phyloP scores from a whole-genome alignment of 2,329 filamentous ascomycete genomes.

The Aspergillus costaricaensis region DNA sequence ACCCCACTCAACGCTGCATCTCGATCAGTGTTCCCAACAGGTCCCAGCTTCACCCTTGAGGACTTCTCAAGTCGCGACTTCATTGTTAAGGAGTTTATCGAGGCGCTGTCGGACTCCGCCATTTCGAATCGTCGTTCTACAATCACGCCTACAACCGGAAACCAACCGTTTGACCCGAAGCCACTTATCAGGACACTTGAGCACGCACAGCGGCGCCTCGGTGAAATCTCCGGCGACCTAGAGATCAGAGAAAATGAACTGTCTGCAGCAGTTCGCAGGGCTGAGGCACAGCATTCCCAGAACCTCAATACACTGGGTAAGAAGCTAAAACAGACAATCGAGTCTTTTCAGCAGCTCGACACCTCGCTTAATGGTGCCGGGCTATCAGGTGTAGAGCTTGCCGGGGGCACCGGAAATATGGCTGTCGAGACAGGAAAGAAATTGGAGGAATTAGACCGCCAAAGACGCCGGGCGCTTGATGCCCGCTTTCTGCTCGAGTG shows the following conservation, averaged over 20 bases:
- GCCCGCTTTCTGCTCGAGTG: constrained; percentile 94
- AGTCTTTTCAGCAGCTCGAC: constrained; percentile 88
- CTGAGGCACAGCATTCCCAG: constrained; percentile 87
- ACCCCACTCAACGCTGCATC: constrained; percentile 50
- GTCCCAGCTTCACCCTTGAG: constrained; percentile 81
- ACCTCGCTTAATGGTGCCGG: constrained; percentile 70
- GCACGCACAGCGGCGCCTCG: constrained; percentile 57
- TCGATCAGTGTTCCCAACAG: constrained; percentile 72
- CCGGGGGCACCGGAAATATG: constrained; percentile 70
- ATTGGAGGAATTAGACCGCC: constrained; percentile 90
- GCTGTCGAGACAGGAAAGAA: constrained; percentile 94
- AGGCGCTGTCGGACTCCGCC: constrained; percentile 83
- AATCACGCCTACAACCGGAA: constrained; percentile 44
- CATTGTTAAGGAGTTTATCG: constrained; percentile 97
- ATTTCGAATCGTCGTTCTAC: constrained; percentile 76
- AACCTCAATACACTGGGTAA: constrained; percentile 84
- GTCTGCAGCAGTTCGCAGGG: constrained; percentile 82
- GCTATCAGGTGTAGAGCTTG: constrained; percentile 31
- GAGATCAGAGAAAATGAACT: constrained; percentile 90
- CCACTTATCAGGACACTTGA: constrained; percentile 96
- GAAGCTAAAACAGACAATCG: constrained; percentile 89
- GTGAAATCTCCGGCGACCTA: constrained; percentile 69
- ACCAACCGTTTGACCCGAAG: constrained; percentile 82
- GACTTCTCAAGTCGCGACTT: constrained; percentile 90
- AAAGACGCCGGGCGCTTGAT: constrained; percentile 85